Conservation (phyloP, 495 filamentous ascomycete genomes). For the Lophiotrema nucula region DNA sequence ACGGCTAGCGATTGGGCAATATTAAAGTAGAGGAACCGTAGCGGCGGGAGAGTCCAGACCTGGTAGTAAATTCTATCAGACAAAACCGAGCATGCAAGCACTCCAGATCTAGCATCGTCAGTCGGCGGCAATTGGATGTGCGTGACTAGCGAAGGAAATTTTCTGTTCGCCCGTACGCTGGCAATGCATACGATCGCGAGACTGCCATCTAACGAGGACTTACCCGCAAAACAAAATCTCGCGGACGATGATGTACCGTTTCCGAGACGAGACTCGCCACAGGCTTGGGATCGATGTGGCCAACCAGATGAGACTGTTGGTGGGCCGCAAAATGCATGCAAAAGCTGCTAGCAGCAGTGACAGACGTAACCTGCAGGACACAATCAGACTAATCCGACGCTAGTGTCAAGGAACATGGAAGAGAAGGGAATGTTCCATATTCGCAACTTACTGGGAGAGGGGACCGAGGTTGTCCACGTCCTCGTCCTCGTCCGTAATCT, state of each 20-base stretch:
- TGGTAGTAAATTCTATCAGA: constrained; percentile 82
- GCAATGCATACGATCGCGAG: background rate
- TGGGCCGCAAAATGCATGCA: constrained; percentile 86
- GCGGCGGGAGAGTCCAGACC: constrained; percentile 83
- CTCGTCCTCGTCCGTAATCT: constrained; percentile 2
- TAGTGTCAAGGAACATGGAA: constrained; percentile 7
- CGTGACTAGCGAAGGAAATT: background rate
- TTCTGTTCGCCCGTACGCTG: background rate
- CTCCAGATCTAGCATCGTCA: constrained; percentile 45
- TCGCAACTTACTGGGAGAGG: constrained; percentile 11
- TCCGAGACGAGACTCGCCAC: constrained; percentile 44
- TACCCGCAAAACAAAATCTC: constrained; percentile 69
- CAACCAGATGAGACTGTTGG: constrained; percentile 84
- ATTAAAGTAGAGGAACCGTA: constrained; percentile 91
- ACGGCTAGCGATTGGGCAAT: constrained; percentile 77
- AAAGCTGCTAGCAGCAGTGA: constrained; percentile 74
- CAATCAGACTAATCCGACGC: constrained; percentile 11
- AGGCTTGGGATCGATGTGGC: constrained; percentile 52
- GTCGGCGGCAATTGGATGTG: constrained; percentile 5
- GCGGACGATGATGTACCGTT: constrained; percentile 55
- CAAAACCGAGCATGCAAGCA: constrained; percentile 62
- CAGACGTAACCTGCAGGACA: constrained; percentile 54
- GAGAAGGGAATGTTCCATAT: background rate
- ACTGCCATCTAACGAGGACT: constrained; percentile 39
- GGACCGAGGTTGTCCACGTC: constrained; percentile 10